A percentile compares a stretch with the other conserved stretches of the same genome.
Evolutionary conservation across 169 alveolate genomes (phyloP).

Genomic region (Toxoplasma gondii): DNA sequence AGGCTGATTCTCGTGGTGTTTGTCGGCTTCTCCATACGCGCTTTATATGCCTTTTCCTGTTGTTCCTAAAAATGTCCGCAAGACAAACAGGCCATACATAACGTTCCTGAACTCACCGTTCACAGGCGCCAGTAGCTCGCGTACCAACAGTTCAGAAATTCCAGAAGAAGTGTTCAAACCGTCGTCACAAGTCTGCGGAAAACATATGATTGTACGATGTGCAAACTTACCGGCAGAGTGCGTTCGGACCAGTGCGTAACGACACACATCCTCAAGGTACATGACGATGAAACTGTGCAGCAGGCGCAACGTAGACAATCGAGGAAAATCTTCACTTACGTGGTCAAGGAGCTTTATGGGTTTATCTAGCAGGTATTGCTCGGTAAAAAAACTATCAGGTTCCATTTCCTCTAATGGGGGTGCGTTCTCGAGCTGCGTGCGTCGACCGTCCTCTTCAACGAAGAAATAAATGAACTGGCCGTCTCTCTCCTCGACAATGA

Average conservation of each 20-base stretch:
- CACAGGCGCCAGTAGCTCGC: too few species aligned
- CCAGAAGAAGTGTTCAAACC: too few species aligned
- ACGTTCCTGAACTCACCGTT: too few species aligned
- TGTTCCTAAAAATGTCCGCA: not conserved
- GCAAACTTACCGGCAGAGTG: too few species aligned
- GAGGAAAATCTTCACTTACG: not conserved
- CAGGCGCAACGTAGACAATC: not conserved
- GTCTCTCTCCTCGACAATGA: slow-evolving; percentile 3
- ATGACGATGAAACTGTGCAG: too few species aligned
- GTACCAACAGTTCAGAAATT: too few species aligned
- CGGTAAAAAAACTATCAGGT: slow-evolving; percentile 23
- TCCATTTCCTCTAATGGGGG: slow-evolving; percentile 17
- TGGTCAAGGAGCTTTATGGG: slow-evolving; percentile 10
- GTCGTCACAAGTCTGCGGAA: too few species aligned
- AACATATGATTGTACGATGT: too few species aligned
- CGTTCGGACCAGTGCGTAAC: too few species aligned
- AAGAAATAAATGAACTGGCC: slow-evolving; percentile 1
- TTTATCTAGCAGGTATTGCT: slow-evolving; percentile 20
- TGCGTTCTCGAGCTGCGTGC: slow-evolving; percentile 34
- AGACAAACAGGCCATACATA: too few species aligned
- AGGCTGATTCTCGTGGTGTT: not conserved
- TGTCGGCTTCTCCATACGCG: not conserved
- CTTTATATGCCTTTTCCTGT: not conserved
- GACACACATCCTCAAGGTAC: too few species aligned
- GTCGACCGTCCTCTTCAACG: slow-evolving; percentile 34